These are phyloP conservation scores for Gentiana dahurica DNA, from an alignment of 257 asterid species.

Conservation along the genomic window DNA sequence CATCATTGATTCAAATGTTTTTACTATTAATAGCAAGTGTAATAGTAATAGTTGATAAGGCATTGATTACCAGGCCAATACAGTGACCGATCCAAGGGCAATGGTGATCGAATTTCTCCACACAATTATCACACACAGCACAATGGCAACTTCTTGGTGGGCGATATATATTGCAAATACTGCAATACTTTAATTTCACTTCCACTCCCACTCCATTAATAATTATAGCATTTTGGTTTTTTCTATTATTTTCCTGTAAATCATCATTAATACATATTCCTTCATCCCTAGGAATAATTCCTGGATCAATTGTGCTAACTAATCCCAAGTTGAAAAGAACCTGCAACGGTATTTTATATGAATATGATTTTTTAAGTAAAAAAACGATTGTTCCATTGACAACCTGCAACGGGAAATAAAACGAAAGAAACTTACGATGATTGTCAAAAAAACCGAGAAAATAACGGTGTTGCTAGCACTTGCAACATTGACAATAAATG, in stretches of 20 bases:
- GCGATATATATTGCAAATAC: constrained; percentile 24
- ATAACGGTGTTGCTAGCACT: neutral
- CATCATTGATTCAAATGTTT: too few species aligned
- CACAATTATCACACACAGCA: constrained; percentile 27
- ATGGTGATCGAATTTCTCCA: constrained; percentile 30
- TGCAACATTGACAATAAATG: constrained; percentile 10
- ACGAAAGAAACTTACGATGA: constrained; percentile 8
- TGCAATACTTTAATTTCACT: constrained; percentile 23
- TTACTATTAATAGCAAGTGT: too few species aligned
- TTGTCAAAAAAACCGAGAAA: constrained; percentile 6
- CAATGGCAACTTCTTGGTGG: constrained; percentile 28
- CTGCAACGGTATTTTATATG: constrained; percentile 1
- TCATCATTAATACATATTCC: neutral
- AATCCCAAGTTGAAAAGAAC: constrained; percentile 13
- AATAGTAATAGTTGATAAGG: neutral
- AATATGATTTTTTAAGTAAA: too few species aligned
- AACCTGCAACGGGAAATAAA: neutral
- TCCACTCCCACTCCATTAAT: constrained; percentile 20
- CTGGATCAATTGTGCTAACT: constrained; percentile 16
- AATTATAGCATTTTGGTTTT: neutral
- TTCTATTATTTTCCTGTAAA: neutral
- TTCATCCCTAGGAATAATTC: constrained; percentile 9
- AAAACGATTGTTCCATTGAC: too few species aligned
- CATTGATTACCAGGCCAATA: constrained; percentile 22
- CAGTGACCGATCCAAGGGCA: constrained; percentile 40